Base-by-base conservation (phyloP, 2,329 filamentous ascomycete genomes). In the Penicillium griseofulvum region DNA sequence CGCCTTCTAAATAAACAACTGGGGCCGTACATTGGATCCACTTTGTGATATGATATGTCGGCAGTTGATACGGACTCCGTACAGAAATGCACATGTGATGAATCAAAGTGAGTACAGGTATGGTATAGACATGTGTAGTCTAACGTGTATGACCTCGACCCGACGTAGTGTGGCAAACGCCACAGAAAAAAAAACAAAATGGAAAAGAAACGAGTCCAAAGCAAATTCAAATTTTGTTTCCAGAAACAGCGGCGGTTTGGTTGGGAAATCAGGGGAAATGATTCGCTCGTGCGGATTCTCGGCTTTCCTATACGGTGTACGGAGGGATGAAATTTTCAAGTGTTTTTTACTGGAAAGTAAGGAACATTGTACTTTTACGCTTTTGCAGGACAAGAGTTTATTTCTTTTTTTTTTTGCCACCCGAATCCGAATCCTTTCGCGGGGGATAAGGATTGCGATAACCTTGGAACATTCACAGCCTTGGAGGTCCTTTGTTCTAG, bases 1-100 rank as follows among this genome's bases (percentile, higher is more conserved):
- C n/a, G 29, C 37, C 44, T 22, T 22, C 26, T 12, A 48, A 48
- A 56, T 56, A 56, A 53, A 48, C 49, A 56, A 43, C 49, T 56
- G 54, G 54, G 49, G 49, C 54, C 29, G 29, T 19, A 29, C 14
- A 29, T 46, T 29, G 37, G 52, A 54, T 54, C 52, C 46, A 54
- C 52, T 47, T 26, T 48, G 6, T 5, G 16, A 52, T 34, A 38
- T n/a, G 12, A 37, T 28, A 24, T 42, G 5, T 7, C 4, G 14
- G n/a, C 19, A 10, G 29, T 14, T n/a, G 43, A 39, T 31, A 12
- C 6, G 22, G 42, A 12, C 22, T 14, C 12, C 22, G 24, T 16
- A 49, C n/a, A n/a, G n/a, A n/a, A n/a, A n/a, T n/a, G n/a, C n/a
- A n/a, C n/a, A n/a, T n/a, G n/a, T n/a, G n/a, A n/a, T n/a, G n/a